phyloP scores from a whole-genome alignment of 2,329 filamentous ascomycete species.

The Atkinsonella hypoxylon region DNA sequence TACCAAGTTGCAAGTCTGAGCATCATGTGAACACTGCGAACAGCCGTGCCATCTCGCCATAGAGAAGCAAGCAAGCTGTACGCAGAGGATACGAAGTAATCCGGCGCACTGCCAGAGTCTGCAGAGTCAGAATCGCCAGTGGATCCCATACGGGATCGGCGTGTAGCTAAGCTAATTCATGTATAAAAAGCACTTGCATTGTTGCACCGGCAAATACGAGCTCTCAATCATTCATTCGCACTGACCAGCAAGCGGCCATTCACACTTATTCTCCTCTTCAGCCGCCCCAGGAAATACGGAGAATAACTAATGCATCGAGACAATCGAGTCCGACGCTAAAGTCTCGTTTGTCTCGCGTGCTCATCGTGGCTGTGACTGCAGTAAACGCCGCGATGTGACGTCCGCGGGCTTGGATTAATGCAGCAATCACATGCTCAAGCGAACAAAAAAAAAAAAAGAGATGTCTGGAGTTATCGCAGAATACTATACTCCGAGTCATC shows the following conservation, averaged over 20 bases:
- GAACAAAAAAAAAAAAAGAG: too few species aligned
- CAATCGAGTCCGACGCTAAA: background rate
- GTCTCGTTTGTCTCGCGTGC: background rate
- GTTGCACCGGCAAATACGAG: constrained; percentile 7
- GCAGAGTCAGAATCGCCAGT: background rate
- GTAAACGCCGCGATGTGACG: background rate
- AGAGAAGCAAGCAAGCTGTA: background rate
- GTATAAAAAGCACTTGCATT: constrained; percentile 4
- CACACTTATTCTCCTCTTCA: background rate
- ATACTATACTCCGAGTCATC: too few species aligned
- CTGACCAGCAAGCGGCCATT: background rate
- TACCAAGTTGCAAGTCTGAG: background rate
- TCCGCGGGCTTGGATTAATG: background rate
- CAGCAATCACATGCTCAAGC: too few species aligned
- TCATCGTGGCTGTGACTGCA: background rate
- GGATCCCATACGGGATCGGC: background rate
- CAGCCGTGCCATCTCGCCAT: background rate
- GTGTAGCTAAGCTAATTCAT: too few species aligned
- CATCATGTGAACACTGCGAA: background rate
- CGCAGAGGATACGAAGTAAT: background rate
- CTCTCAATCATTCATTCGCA: background rate
- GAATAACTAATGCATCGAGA: background rate
- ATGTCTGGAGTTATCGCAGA: too few species aligned
- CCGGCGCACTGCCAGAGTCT: background rate
- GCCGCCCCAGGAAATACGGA: background rate